These are phyloP conservation scores for Lodderomyces metapsilosis DNA, from an alignment of 1,139 yeast genomes.

Conservation along the genomic window DNA sequence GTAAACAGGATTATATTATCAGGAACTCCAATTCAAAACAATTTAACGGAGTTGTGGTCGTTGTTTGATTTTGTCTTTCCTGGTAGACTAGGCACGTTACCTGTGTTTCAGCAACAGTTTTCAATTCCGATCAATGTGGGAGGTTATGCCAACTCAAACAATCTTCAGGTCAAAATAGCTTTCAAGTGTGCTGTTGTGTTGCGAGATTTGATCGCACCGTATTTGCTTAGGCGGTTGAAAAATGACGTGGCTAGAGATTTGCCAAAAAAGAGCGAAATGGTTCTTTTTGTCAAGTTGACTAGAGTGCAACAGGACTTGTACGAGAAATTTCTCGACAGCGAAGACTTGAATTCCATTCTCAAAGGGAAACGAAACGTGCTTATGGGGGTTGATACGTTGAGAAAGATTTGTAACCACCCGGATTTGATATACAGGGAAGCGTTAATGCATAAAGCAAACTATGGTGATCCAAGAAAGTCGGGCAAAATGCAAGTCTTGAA, in stretches of 20 bases:
- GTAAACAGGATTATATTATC: constrained; percentile 81
- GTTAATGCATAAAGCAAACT: constrained; percentile 41
- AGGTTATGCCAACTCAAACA: constrained; percentile 97
- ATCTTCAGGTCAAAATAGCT: constrained; percentile 94
- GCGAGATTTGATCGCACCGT: constrained; percentile 86
- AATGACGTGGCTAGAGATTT: constrained; percentile 95
- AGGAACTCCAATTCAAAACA: constrained; percentile 81
- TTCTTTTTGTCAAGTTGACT: constrained; percentile 84
- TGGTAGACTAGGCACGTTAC: constrained; percentile 89
- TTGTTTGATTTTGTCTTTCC: constrained; percentile 93
- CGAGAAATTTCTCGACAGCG: constrained; percentile 69
- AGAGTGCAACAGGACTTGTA: constrained; percentile 72
- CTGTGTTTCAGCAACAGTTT: constrained; percentile 90
- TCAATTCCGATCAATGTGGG: constrained; percentile 92
- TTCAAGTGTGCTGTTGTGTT: constrained; percentile 92
- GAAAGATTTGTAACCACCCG: constrained; percentile 96
- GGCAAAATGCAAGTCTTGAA: constrained; percentile 92
- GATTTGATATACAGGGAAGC: constrained; percentile 68
- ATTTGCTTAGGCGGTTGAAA: constrained; percentile 80
- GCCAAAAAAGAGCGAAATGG: constrained; percentile 93
- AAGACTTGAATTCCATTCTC: constrained; percentile 69
- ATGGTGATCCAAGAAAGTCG: constrained; percentile 69
- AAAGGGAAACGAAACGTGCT: constrained; percentile 79
- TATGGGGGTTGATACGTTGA: constrained; percentile 83
- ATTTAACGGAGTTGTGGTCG: constrained; percentile 89